A percentile compares a stretch with the other conserved stretches of the same genome.
phyloP scores from a whole-genome alignment of 1,139 yeast genomes.

The Suhomyces wounanorum region DNA sequence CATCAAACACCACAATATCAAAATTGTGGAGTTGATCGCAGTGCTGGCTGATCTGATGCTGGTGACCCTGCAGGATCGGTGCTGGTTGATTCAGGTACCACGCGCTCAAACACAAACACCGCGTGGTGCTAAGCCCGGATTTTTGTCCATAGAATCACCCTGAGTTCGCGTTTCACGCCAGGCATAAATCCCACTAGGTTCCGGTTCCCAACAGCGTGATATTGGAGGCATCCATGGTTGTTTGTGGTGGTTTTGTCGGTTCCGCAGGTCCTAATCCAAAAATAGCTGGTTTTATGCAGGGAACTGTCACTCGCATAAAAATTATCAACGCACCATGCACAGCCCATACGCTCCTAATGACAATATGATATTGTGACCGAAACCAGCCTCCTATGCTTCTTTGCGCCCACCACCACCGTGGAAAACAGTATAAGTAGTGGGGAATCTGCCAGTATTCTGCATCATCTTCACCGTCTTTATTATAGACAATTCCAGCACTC shows the following conservation, averaged over 20 bases:
- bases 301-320: not conserved
- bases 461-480: not conserved
- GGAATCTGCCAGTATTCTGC: not conserved
- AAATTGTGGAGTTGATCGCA: not conserved
- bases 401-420: not conserved
- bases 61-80: not conserved
- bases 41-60: not conserved
- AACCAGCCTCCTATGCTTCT: not conserved
- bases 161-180: not conserved
- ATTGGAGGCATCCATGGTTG: not conserved
- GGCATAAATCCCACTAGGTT: not conserved
- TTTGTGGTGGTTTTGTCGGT: not conserved
- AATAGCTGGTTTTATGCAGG: not conserved
- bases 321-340: not conserved
- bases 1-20: not conserved
- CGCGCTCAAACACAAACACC: not conserved
- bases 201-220: not conserved
- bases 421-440: not conserved
- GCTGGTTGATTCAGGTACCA: slow-evolving; percentile 3
- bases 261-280: not conserved
- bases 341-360: slow-evolving; percentile 1
- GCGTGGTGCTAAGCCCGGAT: not conserved
- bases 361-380: not conserved
- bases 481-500: not conserved
- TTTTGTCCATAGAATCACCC: not conserved